Evolutionary conservation across 345 rosid species (phyloP).

Genomic region (Turnera subulata): DNA sequence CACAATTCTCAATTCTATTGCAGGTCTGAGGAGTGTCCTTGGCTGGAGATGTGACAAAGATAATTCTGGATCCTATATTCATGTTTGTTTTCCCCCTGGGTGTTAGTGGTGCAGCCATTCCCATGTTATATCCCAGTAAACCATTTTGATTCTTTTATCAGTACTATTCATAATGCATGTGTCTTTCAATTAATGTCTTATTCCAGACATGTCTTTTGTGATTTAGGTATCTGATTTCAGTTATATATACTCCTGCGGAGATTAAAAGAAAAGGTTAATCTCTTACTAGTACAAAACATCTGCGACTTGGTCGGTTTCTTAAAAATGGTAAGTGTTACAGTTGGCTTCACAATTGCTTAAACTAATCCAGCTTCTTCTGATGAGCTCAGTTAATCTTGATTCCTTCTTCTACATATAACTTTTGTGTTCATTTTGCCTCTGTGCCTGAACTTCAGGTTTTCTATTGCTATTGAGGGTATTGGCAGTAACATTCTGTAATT

Average conservation of each 20-base stretch:
- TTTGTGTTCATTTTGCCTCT: not conserved
- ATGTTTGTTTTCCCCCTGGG: conserved; percentile 67
- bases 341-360: no score
- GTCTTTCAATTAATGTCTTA: no score
- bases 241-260: conserved; percentile 76
- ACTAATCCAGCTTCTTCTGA: no score
- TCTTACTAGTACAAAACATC: conserved; percentile 55
- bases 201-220: conserved; percentile 1
- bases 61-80: conserved; percentile 70
- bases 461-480: conserved; percentile 75
- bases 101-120: conserved; percentile 85
- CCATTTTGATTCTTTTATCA: conserved; percentile 2
- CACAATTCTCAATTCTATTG: no score
- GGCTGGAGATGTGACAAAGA: conserved; percentile 80
- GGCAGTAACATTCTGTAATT: conserved; percentile 87
- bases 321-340: conserved; percentile 61
- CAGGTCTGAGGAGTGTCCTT: no score
- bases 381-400: no score
- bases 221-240: conserved; percentile 72
- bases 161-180: not conserved
- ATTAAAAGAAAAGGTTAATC: conserved; percentile 59
- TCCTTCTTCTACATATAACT: no score
- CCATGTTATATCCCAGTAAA: conserved; percentile 96
- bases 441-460: conserved; percentile 45
- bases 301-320: conserved; percentile 66